Evolutionary conservation across 2,329 filamentous ascomycete genomes (phyloP), one percentile per base, ranked within the genome.

Genomic region (Botrytis medusae): DNA sequence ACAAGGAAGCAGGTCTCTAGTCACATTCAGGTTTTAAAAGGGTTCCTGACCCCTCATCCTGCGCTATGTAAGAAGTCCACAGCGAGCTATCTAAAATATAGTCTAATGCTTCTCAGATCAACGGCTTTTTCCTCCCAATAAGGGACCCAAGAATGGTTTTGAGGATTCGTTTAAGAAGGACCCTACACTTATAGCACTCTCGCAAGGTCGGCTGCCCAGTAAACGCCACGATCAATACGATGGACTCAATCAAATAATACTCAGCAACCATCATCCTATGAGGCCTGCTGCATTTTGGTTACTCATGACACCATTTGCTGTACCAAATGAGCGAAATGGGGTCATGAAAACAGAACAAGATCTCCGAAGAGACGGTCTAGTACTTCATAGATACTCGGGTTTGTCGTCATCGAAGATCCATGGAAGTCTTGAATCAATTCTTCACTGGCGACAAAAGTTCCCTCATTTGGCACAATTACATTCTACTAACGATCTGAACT

Each of bases 21-120:
- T 79, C 90, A 92, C 78, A 92, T 92, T 79, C 90, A 92, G 79
- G 90, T 92, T 22, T 83, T 92, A 72, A 92, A 92, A 83, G 88
- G 88, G 69, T 91, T 91, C 80, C 88, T 92, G 76, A 85, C 86
- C 72, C 86, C 87, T 72, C 84, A 91, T 75, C 86, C 88, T 61
- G 89, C 87, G 44, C 20, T 69, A 80, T 91, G 89, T 91, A 83
- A 86, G 89, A 84, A 40, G 32, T 32, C 18, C 6, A 14, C 34
- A 16, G 68, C 20, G 4, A 60, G 2, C 18, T 59, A 22, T 29
- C 63, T 32, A 64, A 60, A 63, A 12, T 51, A 34, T 65, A 67
- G 9, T 57, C 75, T 79, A 73, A 79, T 29, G 51, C 16, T 61
- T 18, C 32, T 51, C 48, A 81, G 79, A 69, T 74, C 62, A 90